phyloP scores from a whole-genome alignment of 805 yeast species.

The Maudiozyma pseudohumilis region DNA sequence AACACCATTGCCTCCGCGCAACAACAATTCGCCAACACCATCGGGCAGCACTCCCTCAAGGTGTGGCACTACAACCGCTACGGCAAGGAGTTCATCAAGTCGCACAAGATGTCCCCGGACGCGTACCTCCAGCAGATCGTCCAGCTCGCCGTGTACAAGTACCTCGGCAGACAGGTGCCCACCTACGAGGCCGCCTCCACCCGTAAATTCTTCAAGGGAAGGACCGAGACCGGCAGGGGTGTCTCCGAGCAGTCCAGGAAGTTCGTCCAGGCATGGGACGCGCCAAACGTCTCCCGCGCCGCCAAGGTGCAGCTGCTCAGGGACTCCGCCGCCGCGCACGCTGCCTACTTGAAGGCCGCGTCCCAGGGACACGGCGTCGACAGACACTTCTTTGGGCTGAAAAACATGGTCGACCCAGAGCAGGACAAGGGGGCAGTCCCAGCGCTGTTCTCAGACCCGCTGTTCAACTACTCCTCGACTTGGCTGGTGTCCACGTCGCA shows the following conservation, averaged over 20 bases:
- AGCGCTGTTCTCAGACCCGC: constrained; percentile 69
- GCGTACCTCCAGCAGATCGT: constrained; percentile 85
- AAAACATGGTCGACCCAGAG: constrained; percentile 46
- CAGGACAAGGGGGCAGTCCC: constrained; percentile 35
- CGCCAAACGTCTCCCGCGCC: constrained; percentile 34
- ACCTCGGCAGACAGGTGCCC: constrained; percentile 71
- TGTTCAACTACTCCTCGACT: constrained; percentile 62
- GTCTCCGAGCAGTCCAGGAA: constrained; percentile 62
- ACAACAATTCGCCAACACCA: constrained; percentile 42
- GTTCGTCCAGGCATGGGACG: constrained; percentile 69
- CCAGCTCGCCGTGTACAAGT: constrained; percentile 83
- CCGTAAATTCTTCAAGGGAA: constrained; percentile 75
- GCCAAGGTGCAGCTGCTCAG: constrained; percentile 61
- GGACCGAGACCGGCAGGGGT: constrained; percentile 89
- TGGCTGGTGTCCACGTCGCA: constrained; percentile 91
- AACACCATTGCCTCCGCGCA: constrained; percentile 49
- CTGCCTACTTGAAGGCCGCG: constrained; percentile 63
- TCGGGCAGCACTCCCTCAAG: constrained; percentile 57
- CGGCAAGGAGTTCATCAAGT: constrained; percentile 80
- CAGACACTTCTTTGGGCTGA: constrained; percentile 85
- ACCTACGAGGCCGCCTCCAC: constrained; percentile 96
- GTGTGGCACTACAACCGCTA: constrained; percentile 74
- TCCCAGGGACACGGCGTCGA: constrained; percentile 84
- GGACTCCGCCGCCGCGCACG: constrained; percentile 65
- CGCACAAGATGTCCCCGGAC: constrained; percentile 83